These are phyloP conservation scores for Monosporascus sp. DNA, from an alignment of 2,329 filamentous ascomycete genomes.

Conservation along the genomic window DNA sequence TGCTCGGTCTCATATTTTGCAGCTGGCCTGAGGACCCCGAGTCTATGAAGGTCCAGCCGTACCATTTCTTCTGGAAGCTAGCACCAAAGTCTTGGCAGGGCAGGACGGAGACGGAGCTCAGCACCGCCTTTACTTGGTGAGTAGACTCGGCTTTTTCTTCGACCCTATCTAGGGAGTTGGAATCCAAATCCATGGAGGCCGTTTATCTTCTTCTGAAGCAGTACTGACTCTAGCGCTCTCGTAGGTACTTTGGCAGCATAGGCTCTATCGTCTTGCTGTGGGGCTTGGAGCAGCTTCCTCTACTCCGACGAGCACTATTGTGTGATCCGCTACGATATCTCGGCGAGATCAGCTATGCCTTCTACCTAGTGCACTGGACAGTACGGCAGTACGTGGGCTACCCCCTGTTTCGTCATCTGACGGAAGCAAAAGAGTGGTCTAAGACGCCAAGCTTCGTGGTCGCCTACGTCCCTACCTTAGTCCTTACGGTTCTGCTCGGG, in stretches of 20 bases:
- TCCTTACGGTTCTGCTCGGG: neutral
- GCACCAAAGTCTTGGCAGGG: neutral
- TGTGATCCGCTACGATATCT: neutral
- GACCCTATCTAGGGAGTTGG: too few relatives aligned
- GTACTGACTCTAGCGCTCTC: neutral
- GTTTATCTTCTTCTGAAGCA: neutral
- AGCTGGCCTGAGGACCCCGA: neutral
- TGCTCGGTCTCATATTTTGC: neutral
- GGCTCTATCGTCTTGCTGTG: neutral
- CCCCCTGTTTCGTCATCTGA: neutral
- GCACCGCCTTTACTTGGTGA: conserved; percentile 1
- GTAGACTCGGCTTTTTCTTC: neutral
- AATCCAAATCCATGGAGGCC: neutral
- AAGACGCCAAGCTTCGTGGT: neutral
- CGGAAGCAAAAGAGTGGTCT: neutral
- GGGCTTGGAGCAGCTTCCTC: conserved; percentile 1
- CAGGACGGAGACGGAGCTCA: neutral
- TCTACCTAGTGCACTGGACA: neutral
- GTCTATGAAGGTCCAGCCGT: neutral
- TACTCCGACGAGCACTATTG: neutral
- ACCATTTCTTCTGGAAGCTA: neutral
- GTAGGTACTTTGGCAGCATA: conserved; percentile 1
- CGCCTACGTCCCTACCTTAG: neutral
- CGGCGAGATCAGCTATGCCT: conserved; percentile 4
- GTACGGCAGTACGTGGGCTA: neutral